phyloP scores from a whole-genome alignment of 1,139 yeast genomes.

The Nakaseomyces delphensis region DNA sequence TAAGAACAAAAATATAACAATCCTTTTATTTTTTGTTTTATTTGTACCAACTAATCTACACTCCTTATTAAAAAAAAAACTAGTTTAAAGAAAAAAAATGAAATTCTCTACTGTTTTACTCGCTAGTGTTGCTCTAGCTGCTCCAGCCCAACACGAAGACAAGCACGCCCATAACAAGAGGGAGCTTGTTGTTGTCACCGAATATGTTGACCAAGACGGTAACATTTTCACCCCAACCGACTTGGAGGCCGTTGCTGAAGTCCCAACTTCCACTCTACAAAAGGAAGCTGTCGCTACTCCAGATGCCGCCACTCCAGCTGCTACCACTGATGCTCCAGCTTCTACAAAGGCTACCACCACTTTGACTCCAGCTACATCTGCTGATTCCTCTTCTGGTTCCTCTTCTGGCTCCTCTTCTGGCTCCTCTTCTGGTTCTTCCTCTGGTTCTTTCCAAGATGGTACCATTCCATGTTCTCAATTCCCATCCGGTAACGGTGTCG shows the following conservation, averaged over 20 bases:
- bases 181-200: slow-evolving; percentile 48
- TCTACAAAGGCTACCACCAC: too few relatives aligned
- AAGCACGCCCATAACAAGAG: slow-evolving; percentile 43
- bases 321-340: slow-evolving; percentile 10
- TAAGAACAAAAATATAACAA: slow-evolving; percentile 1
- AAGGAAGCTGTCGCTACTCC: slow-evolving; percentile 17
- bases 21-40: not conserved
- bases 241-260: slow-evolving; percentile 14
- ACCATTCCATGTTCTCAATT: slow-evolving; percentile 60
- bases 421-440: slow-evolving; percentile 30
- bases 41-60: too few relatives aligned
- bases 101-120: slow-evolving; percentile 11
- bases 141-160: slow-evolving; percentile 43
- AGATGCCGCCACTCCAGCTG: slow-evolving; percentile 20
- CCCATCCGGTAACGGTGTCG: slow-evolving; percentile 89
- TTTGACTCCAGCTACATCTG: slow-evolving; percentile 5
- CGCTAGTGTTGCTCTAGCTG: slow-evolving; percentile 19
- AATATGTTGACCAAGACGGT: slow-evolving; percentile 38
- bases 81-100: too few relatives aligned
- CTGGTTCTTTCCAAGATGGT: slow-evolving; percentile 65
- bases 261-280: slow-evolving; percentile 11
- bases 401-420: slow-evolving; percentile 30
- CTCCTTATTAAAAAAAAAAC: not conserved
- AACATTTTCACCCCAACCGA: slow-evolving; percentile 25
- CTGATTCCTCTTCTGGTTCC: slow-evolving; percentile 11